phyloP scores from a whole-genome alignment of 306 rosid genomes.

The Glycine tomentella region DNA sequence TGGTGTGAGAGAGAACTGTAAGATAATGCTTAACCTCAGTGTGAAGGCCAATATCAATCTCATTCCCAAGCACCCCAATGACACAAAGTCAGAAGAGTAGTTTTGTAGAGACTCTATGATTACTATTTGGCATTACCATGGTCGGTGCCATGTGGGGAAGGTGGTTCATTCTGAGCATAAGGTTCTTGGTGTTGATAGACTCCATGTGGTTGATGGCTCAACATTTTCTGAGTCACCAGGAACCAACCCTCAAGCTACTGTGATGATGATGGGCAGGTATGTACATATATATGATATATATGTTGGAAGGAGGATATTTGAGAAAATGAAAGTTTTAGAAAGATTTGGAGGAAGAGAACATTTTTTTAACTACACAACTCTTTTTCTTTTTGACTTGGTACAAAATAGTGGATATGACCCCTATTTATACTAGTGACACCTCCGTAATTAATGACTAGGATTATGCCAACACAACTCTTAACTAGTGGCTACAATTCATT shows the following conservation, averaged over 20 bases:
- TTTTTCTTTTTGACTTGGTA: no score
- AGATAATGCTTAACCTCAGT: constrained; percentile 65
- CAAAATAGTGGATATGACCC: no score
- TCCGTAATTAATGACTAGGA: no score
- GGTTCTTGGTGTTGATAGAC: constrained; percentile 73
- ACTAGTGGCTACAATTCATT: no score
- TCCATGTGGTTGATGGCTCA: constrained; percentile 81
- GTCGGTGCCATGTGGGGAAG: constrained; percentile 80
- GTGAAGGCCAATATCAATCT: constrained; percentile 77
- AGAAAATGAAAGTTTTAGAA: no score
- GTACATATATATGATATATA: no score
- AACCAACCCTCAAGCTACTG: constrained; percentile 87
- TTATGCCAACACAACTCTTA: no score
- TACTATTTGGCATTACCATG: constrained; percentile 94
- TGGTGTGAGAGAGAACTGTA: constrained; percentile 44
- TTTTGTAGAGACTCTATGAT: constrained; percentile 83
- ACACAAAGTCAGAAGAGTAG: constrained; percentile 74
- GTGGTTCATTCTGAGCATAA: constrained; percentile 62
- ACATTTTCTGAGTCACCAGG: constrained; percentile 78
- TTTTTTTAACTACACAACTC: no score
- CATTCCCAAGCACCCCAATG: constrained; percentile 74
- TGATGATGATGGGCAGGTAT: constrained; percentile 97
- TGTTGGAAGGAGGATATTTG: no score
- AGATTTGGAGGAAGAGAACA: no score
- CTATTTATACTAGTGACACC: no score